Conservation (phyloP, 352 stramenopile genomes). For the Phytophthora crassamura region DNA sequence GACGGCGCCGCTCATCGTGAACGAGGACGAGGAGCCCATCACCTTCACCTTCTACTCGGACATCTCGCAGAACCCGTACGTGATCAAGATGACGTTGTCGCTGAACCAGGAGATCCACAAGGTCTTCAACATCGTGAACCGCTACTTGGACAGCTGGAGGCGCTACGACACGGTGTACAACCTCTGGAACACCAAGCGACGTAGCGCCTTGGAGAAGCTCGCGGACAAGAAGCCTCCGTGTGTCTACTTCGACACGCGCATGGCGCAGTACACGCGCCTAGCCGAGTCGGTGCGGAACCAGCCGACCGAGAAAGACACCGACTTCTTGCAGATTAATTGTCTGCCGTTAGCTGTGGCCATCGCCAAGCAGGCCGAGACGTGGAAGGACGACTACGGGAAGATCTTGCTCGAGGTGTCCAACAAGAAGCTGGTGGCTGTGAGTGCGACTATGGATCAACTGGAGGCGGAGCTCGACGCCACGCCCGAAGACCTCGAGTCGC, state of each 20-base stretch:
- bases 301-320: slow-evolving; percentile 93
- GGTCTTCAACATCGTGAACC: slow-evolving; percentile 94
- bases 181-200: slow-evolving; percentile 94
- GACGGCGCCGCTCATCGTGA: slow-evolving; percentile 87
- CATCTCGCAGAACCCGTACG: slow-evolving; percentile 95
- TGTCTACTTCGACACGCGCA: slow-evolving; percentile 95
- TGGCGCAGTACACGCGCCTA: slow-evolving; percentile 91
- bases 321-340: slow-evolving; percentile 96
- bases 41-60: slow-evolving; percentile 96
- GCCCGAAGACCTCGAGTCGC: slow-evolving; percentile 90
- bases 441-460: slow-evolving; percentile 78
- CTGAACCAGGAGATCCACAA: slow-evolving; percentile 95
- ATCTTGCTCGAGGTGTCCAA: slow-evolving; percentile 91
- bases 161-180: slow-evolving; percentile 95
- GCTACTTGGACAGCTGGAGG: slow-evolving; percentile 95
- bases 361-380: slow-evolving; percentile 92
- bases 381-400: slow-evolving; percentile 94
- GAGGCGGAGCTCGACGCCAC: slow-evolving; percentile 80
- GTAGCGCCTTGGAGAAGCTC: slow-evolving; percentile 91
- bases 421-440: slow-evolving; percentile 81
- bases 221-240: slow-evolving; percentile 92
- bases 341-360: slow-evolving; percentile 89
- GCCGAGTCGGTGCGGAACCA: slow-evolving; percentile 90
- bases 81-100: slow-evolving; percentile 95
- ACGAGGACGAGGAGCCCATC: slow-evolving; percentile 94